Base-by-base conservation (phyloP, 2,329 filamentous ascomycete species). In the Calonectria pauciramosa region DNA sequence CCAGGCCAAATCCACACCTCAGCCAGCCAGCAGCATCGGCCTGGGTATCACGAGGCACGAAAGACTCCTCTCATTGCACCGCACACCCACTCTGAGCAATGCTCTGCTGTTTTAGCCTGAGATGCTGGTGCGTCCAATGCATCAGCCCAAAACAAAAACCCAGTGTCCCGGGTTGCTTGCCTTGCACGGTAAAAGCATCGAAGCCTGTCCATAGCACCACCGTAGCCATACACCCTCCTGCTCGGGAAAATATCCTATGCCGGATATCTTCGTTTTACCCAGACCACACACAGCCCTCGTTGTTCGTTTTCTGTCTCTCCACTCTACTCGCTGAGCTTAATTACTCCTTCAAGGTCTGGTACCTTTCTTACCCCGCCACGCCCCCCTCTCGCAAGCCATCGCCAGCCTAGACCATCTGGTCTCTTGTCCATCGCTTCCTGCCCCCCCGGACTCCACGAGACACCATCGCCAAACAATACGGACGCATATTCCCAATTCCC, bases 31-130 rank as follows among this genome's bases (percentile, higher is more conserved):
- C 65, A 73, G 47, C 71, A 69, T 56, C 49, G 28, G 59, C 32
- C 69, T 52, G 49, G 49, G 51, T 67, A 73, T 73, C 71, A 73
- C 71, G 71, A 73, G 71, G 71, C 38, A 66, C 51, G 16, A 56
- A n/a, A 69, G n/a, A 51, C 44, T 70, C 41, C 64, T 65, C 71
- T 51, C 67, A 70, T 73, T 73, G 67, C 71, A 49, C 71, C 32
- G 34, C 41, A 59, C 36, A 59, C 36, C 36, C 44, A 59, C 49
- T 56, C 20, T 14, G 26, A 59, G 51, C 51, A 10, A 59, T 63
- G 56, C 36, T 63, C 47, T 63, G 47, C 26, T 70, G 59, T 63
- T 64, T 65, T 65, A 65, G 60, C 60, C 60, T 23, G 60, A 65
- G 38, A 26, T 47, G 60, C 60, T 65, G 38, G 26, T 23, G 41